A percentile compares a stretch with the other conserved stretches of the same genome.
phyloP scores from a whole-genome alignment of 106 monocot genomes.

The Dioscorea alata region DNA sequence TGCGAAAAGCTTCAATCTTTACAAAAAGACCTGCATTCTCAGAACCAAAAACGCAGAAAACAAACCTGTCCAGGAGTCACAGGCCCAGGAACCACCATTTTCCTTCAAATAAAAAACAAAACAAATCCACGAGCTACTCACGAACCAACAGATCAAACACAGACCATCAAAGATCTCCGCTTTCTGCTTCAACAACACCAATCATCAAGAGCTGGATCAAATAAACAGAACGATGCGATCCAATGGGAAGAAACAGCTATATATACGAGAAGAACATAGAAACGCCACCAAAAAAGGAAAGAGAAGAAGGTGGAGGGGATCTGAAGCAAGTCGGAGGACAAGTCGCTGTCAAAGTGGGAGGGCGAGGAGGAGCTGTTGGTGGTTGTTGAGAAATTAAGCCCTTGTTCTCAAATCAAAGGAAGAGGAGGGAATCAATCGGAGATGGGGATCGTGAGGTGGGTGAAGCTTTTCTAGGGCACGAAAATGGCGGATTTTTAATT shows the following conservation, averaged over 20 bases:
- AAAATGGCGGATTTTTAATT: no score
- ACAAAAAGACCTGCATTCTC: background rate
- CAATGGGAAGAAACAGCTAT: background rate
- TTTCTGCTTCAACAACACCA: background rate
- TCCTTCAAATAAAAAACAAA: background rate
- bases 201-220: background rate
- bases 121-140: background rate
- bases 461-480: no score
- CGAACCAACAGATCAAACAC: background rate
- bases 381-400: background rate
- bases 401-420: no score
- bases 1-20: background rate
- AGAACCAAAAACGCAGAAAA: background rate
- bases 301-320: conserved; percentile 2
- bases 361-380: background rate
- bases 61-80: conserved; percentile 11
- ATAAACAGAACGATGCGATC: background rate
- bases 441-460: no score
- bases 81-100: conserved; percentile 13
- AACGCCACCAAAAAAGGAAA: background rate
- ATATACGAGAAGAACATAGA: background rate
- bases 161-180: background rate
- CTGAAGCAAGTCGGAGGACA: conserved; percentile 3
- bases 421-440: no score
- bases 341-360: background rate